Evolutionary conservation across 441 rosid species (phyloP).

Genomic region (California macrophylla): DNA sequence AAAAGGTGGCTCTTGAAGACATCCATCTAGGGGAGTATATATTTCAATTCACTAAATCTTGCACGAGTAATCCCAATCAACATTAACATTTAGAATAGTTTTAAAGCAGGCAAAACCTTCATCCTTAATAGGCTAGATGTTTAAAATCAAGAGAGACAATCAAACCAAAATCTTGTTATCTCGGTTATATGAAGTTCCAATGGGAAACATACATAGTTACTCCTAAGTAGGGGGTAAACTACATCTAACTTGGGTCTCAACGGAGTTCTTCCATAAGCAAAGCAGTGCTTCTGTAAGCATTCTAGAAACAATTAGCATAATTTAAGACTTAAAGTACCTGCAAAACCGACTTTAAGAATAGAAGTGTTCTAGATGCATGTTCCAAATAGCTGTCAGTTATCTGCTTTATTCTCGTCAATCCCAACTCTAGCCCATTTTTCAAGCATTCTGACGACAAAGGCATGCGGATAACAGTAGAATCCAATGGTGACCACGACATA

Average conservation of each 20-base stretch:
- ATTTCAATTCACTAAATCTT: not conserved
- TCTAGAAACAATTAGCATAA: slow-evolving; percentile 8
- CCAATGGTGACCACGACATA: slow-evolving; percentile 55
- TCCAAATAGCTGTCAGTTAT: slow-evolving; percentile 63
- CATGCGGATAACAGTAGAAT: slow-evolving; percentile 89
- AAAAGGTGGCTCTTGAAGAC: not conserved
- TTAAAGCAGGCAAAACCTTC: not conserved
- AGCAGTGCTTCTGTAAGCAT: not conserved
- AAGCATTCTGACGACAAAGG: slow-evolving; percentile 74
- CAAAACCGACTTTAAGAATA: slow-evolving; percentile 74
- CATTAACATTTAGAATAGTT: not conserved
- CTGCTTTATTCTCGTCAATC: slow-evolving; percentile 53
- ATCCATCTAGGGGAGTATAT: not conserved
- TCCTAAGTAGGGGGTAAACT: not conserved
- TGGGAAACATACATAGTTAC: not conserved
- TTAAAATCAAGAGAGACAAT: not conserved
- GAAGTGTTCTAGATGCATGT: slow-evolving; percentile 68
- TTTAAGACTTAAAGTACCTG: slow-evolving; percentile 43
- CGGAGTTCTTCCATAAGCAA: not conserved
- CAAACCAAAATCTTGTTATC: not conserved
- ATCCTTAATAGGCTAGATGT: not conserved
- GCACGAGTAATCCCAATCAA: not conserved
- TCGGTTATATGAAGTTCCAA: not conserved
- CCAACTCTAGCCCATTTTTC: slow-evolving; percentile 72
- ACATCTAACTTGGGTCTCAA: not conserved